phyloP scores from a whole-genome alignment of 108 stramenopile species.

The Skeletonema costatum region DNA sequence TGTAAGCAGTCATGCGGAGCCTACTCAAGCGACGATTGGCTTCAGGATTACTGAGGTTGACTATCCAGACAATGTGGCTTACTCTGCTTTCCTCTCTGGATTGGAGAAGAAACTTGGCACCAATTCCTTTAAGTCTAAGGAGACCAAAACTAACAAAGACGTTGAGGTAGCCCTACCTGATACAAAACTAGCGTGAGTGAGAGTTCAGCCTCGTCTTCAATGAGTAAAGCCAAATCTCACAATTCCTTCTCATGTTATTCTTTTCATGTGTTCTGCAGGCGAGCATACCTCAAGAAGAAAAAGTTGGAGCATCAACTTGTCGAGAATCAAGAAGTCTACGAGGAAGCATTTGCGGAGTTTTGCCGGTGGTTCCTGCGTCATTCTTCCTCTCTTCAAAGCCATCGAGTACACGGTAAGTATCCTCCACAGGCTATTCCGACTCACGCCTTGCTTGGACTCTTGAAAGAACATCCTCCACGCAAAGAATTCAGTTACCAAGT shows the following conservation, averaged over 20 bases:
- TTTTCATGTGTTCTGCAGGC: not conserved
- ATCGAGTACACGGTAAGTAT: not conserved
- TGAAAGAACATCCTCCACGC: not conserved
- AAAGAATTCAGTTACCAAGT: not conserved
- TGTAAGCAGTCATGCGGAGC: not conserved
- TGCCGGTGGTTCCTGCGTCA: not conserved
- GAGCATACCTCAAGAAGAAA: not conserved
- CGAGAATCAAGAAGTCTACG: not conserved
- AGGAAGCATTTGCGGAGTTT: conserved; percentile 1
- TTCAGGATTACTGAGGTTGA: not conserved
- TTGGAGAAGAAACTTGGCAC: not conserved
- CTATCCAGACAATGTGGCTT: not conserved
- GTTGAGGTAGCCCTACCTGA: not conserved
- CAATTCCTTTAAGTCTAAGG: not conserved
- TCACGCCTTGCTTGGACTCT: not conserved
- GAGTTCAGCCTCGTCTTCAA: not conserved
- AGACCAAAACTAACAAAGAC: not conserved
- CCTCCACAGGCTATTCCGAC: not conserved
- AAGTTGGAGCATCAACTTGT: not conserved
- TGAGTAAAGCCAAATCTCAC: not conserved
- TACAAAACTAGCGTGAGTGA: not conserved
- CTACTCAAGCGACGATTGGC: not conserved
- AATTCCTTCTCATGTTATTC: not conserved
- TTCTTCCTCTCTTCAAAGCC: not conserved
- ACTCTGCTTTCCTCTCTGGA: not conserved